Evolutionary conservation across 2,329 filamentous ascomycete genomes (phyloP), one percentile per base, ranked within the genome.

Genomic region (Xylariales sp.): DNA sequence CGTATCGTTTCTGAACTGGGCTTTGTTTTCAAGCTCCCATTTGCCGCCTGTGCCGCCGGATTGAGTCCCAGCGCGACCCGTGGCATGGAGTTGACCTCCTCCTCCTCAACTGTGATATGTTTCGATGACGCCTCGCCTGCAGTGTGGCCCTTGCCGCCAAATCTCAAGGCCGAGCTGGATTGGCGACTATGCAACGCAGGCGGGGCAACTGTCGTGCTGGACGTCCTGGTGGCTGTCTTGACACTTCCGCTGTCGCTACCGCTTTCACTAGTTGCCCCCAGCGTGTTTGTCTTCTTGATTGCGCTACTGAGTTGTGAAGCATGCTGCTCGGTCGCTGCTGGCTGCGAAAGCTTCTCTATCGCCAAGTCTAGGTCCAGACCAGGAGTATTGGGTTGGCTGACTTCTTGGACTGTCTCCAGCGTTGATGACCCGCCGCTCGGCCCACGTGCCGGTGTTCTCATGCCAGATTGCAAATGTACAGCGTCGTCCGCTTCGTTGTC

Each of bases 21-120:
- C 61, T 95, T 95, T 44, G 88, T 77, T 53, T 88, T 84, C 32
- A 98, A 69, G 49, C 86, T 94, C 31, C 86, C 82, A 53, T 73
- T 80, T 20, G 69, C 64, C 31, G 85, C 82, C 44, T 79, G 78
- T 14, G 76, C 73, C 15, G 81, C 80, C n/a, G 74, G 73, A 27
- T 78, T 78, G 24, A 73, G 67, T 5, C 84, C 82, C 20, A 95
- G 71, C 8, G 84, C 80, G 20, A 90, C 78, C 57, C 95, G 90
- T 9, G 90, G 88, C 41, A 96, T 86, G 3, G 90, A 95, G 31
- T 81, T 85, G 27, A 98, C 93, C 1, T 90, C 95, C 64, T 98
- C 93, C 0, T 93, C 96, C 68, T 98, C 93, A 11, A 97, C 91
- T 8, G 88, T 97, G 89, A 98, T 96, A 54, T 88, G 93, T 57